Evolutionary conservation across 768 basidiomycete genomes (phyloP).

Genomic region (Podaxis rugospora): DNA sequence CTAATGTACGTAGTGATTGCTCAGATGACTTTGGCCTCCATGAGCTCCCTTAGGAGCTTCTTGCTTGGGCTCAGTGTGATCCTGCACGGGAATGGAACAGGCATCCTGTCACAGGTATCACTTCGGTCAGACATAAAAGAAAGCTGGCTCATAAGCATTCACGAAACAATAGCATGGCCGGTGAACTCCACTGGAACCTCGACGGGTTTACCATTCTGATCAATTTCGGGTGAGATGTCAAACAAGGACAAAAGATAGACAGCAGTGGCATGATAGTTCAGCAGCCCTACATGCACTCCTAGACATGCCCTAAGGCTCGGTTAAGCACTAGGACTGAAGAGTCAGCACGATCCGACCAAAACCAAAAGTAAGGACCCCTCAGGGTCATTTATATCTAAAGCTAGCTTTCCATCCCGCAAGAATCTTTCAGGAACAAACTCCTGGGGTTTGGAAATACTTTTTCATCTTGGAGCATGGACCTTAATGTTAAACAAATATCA

Average conservation of each 20-base stretch:
- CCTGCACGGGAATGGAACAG: not conserved
- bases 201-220: not conserved
- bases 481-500: not conserved
- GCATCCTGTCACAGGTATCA: not conserved
- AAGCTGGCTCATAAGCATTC: not conserved
- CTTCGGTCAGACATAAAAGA: not conserved
- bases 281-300: constrained; percentile 13
- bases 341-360: not conserved
- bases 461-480: constrained; percentile 6
- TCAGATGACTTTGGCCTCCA: not conserved
- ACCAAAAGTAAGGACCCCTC: constrained; percentile 1
- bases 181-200: constrained; percentile 6
- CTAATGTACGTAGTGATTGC: not conserved
- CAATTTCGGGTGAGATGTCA: not conserved
- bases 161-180: not conserved
- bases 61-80: not conserved
- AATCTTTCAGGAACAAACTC: constrained; percentile 7
- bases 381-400: not conserved
- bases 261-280: constrained; percentile 9
- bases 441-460: not conserved
- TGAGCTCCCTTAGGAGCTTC: not conserved
- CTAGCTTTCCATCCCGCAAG: constrained; percentile 2
- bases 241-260: constrained; percentile 13
- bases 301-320: constrained; percentile 12
- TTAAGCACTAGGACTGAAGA: not conserved